Evolutionary conservation across 495 filamentous ascomycete genomes (phyloP), one percentile per base, ranked within the genome.

Genomic region (Delitschia confertaspora): DNA sequence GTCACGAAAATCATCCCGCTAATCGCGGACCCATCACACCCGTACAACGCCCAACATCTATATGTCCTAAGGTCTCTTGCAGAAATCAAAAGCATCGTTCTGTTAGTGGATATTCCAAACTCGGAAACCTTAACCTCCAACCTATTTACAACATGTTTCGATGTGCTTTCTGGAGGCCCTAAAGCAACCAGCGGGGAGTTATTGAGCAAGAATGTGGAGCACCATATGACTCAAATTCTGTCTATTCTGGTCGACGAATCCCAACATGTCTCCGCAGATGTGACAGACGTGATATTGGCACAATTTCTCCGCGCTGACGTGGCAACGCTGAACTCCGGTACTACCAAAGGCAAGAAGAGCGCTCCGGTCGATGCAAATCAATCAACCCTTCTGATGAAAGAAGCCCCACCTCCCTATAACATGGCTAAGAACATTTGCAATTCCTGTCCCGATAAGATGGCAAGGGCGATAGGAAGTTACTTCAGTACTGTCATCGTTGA

Each of bases 401-500:
- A 93, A 42, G 78, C 88, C 27, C 88, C 89, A 2, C 75, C 86
- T 19, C 88, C 91, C 1, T 96, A 99, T 60, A 85, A 85, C 52
- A 95, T 95, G 85, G 88, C 91, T 21, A 93, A 88, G 62, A 80
- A 80, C 4, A 80, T 99, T 21, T 99, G 91, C 62, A 91, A 89
- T 55, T 68, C 72, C n/a, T 89, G 79, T 44, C 78, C 84, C 2
- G 91, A 94, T 47, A 85, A 88, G 60, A 95, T 99, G 89, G 80
- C 85, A 1, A 79, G 87, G 35, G 82, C 87, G 53, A 80, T 95
- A 41, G 88, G 86, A 50, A 88, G 93, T 57, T 99, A 95, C 59
- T 99, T 99, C 64, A 91, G 88, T 61, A 86, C 95, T 45, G 85
- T 96, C 17, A 89, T 99, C 40, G 76, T 95, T 33, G 85, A 95